Conservation (phyloP, 352 stramenopile genomes). For the Phytophthora colocasiae region DNA sequence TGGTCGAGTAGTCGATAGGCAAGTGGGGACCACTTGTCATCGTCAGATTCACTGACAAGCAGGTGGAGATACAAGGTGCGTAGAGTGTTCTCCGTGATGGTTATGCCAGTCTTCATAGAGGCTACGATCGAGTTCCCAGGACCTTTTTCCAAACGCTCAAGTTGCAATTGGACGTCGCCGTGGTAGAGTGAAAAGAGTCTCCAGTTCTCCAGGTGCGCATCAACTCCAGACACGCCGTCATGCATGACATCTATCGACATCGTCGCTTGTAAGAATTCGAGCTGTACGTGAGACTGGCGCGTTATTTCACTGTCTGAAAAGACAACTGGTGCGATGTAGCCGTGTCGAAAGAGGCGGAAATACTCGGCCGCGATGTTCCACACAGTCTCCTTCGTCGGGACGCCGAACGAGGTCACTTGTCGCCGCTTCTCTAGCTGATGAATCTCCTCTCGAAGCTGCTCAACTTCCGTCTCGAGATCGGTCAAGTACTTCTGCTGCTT, state of each 20-base stretch:
- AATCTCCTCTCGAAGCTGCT: constrained; percentile 31
- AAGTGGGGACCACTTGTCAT: constrained; percentile 4
- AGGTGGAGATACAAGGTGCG: constrained; percentile 25
- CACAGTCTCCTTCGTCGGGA: constrained; percentile 3
- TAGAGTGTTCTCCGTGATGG: constrained; percentile 27
- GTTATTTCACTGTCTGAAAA: background rate
- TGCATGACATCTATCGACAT: constrained; percentile 14
- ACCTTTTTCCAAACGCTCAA: constrained; percentile 17
- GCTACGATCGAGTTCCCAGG: constrained; percentile 4
- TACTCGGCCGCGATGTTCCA: constrained; percentile 21
- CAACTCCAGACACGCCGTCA: constrained; percentile 10
- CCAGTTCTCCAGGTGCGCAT: constrained; percentile 26
- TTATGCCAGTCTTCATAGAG: constrained; percentile 4
- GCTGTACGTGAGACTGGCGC: background rate
- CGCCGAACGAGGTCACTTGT: constrained; percentile 2
- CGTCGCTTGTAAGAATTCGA: constrained; percentile 24
- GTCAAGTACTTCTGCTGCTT: constrained; percentile 28
- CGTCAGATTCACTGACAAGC: background rate
- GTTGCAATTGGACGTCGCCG: constrained; percentile 21
- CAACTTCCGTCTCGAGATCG: constrained; percentile 27
- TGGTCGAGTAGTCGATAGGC: constrained; percentile 1
- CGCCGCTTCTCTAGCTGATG: constrained; percentile 31
- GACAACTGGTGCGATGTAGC: constrained; percentile 5
- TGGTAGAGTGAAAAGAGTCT: constrained; percentile 15
- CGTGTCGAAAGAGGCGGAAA: constrained; percentile 32